Conservation (phyloP, 2,329 filamentous ascomycete genomes). For the Westerdykella ornata region DNA sequence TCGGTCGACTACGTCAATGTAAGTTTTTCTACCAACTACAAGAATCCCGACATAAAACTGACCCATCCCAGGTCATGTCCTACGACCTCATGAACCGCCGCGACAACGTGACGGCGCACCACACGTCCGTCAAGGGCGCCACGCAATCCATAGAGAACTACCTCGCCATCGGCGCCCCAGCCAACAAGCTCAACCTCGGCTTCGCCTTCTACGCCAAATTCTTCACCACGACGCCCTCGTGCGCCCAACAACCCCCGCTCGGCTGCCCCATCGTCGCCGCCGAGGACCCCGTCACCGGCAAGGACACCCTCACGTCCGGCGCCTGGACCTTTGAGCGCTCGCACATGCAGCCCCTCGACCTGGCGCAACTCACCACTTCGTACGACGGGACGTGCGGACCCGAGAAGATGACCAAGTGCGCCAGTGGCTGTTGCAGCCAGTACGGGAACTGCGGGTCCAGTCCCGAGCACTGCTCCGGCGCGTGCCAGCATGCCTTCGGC, state of each 20-base stretch:
- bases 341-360: constrained; percentile 21
- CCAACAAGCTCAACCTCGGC: constrained; percentile 56
- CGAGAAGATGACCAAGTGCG: constrained; percentile 22
- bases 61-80: constrained; percentile 51
- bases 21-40: constrained; percentile 1
- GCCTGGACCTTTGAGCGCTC: constrained; percentile 46
- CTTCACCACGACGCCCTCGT: constrained; percentile 49
- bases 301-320: constrained; percentile 52
- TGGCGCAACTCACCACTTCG: constrained; percentile 9
- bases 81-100: constrained; percentile 68
- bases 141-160: constrained; percentile 53
- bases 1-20: constrained; percentile 59
- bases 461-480: constrained; percentile 25
- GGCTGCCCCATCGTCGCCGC: constrained; percentile 55
- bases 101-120: constrained; percentile 57
- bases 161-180: constrained; percentile 49
- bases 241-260: constrained; percentile 40
- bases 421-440: constrained; percentile 27
- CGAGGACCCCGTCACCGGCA: constrained; percentile 55
- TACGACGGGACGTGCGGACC: constrained; percentile 30
- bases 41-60: background rate
- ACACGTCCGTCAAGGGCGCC: constrained; percentile 55
- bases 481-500: constrained; percentile 29
- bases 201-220: constrained; percentile 65
- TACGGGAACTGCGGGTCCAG: constrained; percentile 29